Conservation (phyloP, 805 yeast species). For the Metschnikowia cubensis region DNA sequence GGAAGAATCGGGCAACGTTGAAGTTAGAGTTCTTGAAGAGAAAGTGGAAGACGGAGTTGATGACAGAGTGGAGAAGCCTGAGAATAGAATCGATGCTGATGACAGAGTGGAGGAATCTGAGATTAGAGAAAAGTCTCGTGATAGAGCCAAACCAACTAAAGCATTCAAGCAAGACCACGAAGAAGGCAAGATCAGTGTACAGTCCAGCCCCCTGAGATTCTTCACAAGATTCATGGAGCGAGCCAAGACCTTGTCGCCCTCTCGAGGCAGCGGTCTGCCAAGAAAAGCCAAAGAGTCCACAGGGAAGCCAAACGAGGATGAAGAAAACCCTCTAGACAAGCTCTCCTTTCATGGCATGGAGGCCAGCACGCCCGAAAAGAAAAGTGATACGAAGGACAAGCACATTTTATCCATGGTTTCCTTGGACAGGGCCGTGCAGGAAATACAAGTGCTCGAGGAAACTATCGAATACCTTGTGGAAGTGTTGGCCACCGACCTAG, state of each 20-base stretch:
- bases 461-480: constrained; percentile 32
- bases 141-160: background rate
- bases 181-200: background rate
- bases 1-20: no score
- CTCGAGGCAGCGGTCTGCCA: background rate
- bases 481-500: constrained; percentile 34
- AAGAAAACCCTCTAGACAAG: background rate
- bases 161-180: background rate
- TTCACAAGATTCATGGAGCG: background rate
- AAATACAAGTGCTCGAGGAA: constrained; percentile 25
- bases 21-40: no score
- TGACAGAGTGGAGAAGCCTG: no score
- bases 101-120: no score
- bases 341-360: constrained; percentile 10
- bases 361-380: constrained; percentile 13
- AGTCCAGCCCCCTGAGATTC: background rate
- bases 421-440: constrained; percentile 6
- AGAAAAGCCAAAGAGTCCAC: background rate
- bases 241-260: background rate
- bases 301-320: background rate
- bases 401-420: background rate
- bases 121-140: background rate
- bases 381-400: background rate
- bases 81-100: no score
- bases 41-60: no score